A percentile compares a stretch with the other conserved stretches of the same genome.
Evolutionary conservation across 345 rosid genomes (phyloP).

Genomic region (Conringia planisiliqua): DNA sequence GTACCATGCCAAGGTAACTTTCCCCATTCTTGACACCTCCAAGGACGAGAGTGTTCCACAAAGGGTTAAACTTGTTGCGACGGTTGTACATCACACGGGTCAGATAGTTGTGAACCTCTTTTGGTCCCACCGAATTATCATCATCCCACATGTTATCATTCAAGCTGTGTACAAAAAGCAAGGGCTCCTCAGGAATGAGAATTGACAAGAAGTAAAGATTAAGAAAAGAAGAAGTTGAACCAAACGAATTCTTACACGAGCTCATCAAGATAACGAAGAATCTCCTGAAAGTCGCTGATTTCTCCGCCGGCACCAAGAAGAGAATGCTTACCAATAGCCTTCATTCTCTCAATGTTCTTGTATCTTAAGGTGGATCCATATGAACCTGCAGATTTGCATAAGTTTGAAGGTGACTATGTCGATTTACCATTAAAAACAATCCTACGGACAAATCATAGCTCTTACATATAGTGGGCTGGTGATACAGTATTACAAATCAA

Average conservation of each 20-base stretch:
- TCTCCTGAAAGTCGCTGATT: slow-evolving; percentile 96
- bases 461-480: not conserved
- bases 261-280: slow-evolving; percentile 80
- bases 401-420: not conserved
- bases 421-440: not conserved
- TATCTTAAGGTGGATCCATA: slow-evolving; percentile 94
- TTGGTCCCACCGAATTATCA: slow-evolving; percentile 97
- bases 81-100: slow-evolving; percentile 94
- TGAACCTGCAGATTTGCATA: slow-evolving; percentile 51
- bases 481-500: not conserved
- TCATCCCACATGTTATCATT: slow-evolving; percentile 99
- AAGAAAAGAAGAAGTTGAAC: not conserved
- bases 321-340: slow-evolving; percentile 90
- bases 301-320: slow-evolving; percentile 98
- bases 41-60: slow-evolving; percentile 95
- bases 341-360: slow-evolving; percentile 85
- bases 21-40: slow-evolving; percentile 96
- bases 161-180: slow-evolving; percentile 49
- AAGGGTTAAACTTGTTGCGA: slow-evolving; percentile 91
- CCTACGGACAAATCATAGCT: not conserved
- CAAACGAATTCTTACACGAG: slow-evolving; percentile 54
- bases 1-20: slow-evolving; percentile 92
- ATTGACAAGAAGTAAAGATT: slow-evolving; percentile 1
- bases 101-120: slow-evolving; percentile 94
- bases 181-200: slow-evolving; percentile 3